These are phyloP conservation scores for Bocquillonia castaneifolia DNA, from an alignment of 441 rosid species.

Conservation along the genomic window DNA sequence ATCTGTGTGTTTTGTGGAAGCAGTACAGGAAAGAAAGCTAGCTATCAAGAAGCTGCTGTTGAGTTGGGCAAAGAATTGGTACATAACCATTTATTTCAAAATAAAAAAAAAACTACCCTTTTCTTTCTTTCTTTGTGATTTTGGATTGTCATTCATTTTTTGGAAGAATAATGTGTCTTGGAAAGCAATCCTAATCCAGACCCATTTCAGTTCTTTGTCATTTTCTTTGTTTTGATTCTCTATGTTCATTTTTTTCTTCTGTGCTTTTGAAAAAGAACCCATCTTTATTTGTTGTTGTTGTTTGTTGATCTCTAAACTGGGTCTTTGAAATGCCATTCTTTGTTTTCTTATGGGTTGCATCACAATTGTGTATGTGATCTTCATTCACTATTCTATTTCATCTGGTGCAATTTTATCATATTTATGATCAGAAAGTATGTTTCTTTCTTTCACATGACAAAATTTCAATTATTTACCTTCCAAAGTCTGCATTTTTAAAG, in stretches of 20 bases:
- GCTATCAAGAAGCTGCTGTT: slow-evolving; percentile 87
- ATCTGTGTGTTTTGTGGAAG: slow-evolving; percentile 94
- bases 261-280: not conserved
- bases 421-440: not conserved
- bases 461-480: too few species aligned
- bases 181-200: not conserved
- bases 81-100: too few species aligned
- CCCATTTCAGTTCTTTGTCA: not conserved
- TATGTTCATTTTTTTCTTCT: too few species aligned
- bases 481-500: too few species aligned
- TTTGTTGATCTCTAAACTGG: not conserved
- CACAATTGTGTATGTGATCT: not conserved
- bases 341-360: not conserved
- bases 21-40: slow-evolving; percentile 76
- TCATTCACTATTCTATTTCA: not conserved
- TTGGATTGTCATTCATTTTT: slow-evolving; percentile 3
- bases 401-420: not conserved
- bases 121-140: slow-evolving; percentile 5
- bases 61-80: slow-evolving; percentile 85
- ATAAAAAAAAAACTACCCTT: not conserved
- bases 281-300: too few species aligned
- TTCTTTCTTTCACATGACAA: not conserved
- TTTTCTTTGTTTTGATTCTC: not conserved
- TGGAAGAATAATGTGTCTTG: not conserved
- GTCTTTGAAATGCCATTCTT: not conserved